phyloP scores from a whole-genome alignment of 768 basidiomycete species.

The Boletales sp. region DNA sequence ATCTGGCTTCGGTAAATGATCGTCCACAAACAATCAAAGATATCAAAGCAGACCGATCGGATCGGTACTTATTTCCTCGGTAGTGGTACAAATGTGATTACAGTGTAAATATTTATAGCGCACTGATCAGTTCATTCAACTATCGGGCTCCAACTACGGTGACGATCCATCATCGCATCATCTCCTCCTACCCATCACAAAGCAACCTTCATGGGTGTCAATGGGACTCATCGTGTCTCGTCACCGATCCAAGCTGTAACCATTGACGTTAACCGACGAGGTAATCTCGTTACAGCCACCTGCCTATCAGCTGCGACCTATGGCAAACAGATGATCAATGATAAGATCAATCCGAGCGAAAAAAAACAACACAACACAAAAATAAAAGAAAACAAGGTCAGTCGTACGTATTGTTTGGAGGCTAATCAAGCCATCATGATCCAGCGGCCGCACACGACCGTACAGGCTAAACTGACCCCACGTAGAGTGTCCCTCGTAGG shows the following conservation, averaged over 20 bases:
- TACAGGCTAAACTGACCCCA: slow-evolving; percentile 85
- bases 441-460: slow-evolving; percentile 76
- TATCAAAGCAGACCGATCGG: not conserved
- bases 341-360: not conserved
- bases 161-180: slow-evolving; percentile 16
- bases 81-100: too few relatives aligned
- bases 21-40: not conserved
- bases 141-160: too few relatives aligned
- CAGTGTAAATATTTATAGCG: too few relatives aligned
- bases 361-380: slow-evolving; percentile 24
- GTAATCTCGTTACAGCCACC: slow-evolving; percentile 85
- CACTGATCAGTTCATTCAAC: not conserved
- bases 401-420: slow-evolving; percentile 84
- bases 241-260: slow-evolving; percentile 81
- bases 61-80: not conserved
- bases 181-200: slow-evolving; percentile 66
- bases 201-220: slow-evolving; percentile 70
- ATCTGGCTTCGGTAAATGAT: not conserved
- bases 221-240: slow-evolving; percentile 73
- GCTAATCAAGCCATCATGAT: slow-evolving; percentile 63
- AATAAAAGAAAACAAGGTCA: too few relatives aligned
- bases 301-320: slow-evolving; percentile 67
- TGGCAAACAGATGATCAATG: not conserved
- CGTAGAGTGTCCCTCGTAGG: slow-evolving; percentile 76
- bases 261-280: slow-evolving; percentile 65